These are phyloP conservation scores for Chlamydomonas sphaeroides DNA, from an alignment of 139 green algal genomes.

Conservation along the genomic window DNA sequence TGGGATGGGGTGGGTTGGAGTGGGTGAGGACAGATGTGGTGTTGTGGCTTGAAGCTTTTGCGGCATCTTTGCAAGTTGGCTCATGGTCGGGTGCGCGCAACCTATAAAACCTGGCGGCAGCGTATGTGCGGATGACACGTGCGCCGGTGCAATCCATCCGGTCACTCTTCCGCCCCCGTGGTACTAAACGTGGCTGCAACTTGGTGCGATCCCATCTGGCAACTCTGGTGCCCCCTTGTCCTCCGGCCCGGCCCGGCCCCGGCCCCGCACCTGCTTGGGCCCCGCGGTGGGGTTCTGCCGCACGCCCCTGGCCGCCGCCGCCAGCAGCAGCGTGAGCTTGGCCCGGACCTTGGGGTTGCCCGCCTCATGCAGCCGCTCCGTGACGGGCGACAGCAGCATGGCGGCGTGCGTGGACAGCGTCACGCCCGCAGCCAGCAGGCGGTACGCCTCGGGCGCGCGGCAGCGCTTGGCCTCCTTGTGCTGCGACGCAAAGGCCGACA, in stretches of 20 bases:
- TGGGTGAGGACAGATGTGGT: no score
- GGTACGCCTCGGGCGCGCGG: conserved; percentile 78
- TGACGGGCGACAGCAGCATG: conserved; percentile 44
- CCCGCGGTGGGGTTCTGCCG: conserved; percentile 73
- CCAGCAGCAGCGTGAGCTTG: conserved; percentile 82
- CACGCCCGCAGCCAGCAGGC: conserved; percentile 73
- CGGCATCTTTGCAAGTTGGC: no score
- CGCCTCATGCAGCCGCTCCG: conserved; percentile 62
- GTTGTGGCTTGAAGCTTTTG: no score
- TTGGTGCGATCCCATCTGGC: no score
- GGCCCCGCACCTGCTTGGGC: conserved; percentile 67
- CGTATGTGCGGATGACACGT: no score
- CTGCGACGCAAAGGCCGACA: conserved; percentile 69
- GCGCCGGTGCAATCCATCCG: no score
- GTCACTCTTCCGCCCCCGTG: no score
- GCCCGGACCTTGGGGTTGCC: conserved; percentile 60
- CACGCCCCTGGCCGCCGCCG: conserved; percentile 74
- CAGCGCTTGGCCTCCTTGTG: conserved; percentile 84
- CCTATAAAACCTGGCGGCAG: no score
- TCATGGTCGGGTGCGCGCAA: no score
- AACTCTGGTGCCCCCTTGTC: no score
- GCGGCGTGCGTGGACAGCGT: conserved; percentile 68
- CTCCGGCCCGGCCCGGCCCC: conserved; percentile 53
- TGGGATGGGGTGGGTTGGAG: no score
- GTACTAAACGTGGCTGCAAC: no score